Base-by-base conservation (phyloP, 2,329 filamentous ascomycete species). In the Plectosphaerella cucumerina region DNA sequence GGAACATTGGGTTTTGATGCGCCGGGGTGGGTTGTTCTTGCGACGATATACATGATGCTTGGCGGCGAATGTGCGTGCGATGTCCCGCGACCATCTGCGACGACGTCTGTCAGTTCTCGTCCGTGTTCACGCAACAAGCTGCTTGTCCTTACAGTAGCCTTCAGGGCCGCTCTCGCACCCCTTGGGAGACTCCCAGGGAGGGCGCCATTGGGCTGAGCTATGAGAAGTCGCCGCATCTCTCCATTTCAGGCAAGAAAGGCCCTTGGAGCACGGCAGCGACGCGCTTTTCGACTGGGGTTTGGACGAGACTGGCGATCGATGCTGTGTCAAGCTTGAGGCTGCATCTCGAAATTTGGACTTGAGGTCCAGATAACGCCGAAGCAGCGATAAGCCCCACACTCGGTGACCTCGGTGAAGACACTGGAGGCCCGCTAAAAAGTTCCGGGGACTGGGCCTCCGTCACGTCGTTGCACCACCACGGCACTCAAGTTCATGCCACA, bases 181-280 rank as follows among this genome's bases (percentile, higher is more conserved):
- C 54, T 47, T 17, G 50, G 43, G 44, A 47, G 43, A 39, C 41
- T 55, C 9, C 54, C 45, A 55, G 41, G 44, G 48, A 44, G 47
- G 48, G 21, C 34, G 44, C 26, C 33, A 47, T 48, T 34, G 44
- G 47, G 44, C 52, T 49, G 51, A 17, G 52, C 47, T 39, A 48
- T 49, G 33, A 34, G 47, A 47, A 47, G 44, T 47, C 49, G 49
- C 47, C 55, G 53, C 55, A 57, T 57, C 41, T 49, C 51, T 47
- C 55, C 55, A 57, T 57, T 21, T 39, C 51, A 35, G 48, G 26
- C 46, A 39, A 48, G 26, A 12, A 31, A 22, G 9, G 26, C 26
- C 26, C 33, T 34, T 14, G n/a, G 20, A 44, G 31, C 21, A 35
- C 26, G 42, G 37, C 22, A 26, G 41, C 51, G 51, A 51, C 48